phyloP scores from a whole-genome alignment of 345 rosid genomes.

The Eucalyptus microcorys region DNA sequence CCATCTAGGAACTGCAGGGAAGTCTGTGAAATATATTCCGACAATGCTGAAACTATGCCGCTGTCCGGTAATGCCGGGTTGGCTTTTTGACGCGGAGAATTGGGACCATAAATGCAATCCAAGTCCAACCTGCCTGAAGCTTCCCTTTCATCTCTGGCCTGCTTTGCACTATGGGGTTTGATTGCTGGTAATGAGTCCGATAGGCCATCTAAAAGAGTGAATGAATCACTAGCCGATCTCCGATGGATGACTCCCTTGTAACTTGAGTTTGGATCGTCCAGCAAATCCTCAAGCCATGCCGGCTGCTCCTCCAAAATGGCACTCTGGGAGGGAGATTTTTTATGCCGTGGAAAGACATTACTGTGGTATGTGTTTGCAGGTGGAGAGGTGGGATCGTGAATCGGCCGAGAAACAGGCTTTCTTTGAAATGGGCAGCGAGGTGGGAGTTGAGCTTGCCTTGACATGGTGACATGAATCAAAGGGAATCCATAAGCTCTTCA shows the following conservation, averaged over 20 bases:
- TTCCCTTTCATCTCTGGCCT: slow-evolving; percentile 6
- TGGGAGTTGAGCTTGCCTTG: slow-evolving; percentile 63
- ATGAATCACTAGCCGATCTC: slow-evolving; percentile 70
- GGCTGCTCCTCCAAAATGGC: slow-evolving; percentile 45
- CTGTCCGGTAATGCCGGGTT: slow-evolving; percentile 28
- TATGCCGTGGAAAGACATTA: slow-evolving; percentile 16
- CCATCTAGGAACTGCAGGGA: slow-evolving; percentile 25
- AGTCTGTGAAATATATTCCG: slow-evolving; percentile 36
- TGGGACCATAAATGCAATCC: slow-evolving; percentile 63
- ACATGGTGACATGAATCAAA: slow-evolving; percentile 21
- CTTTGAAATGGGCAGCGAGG: slow-evolving; percentile 62
- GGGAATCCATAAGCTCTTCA: background rate
- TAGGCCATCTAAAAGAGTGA: slow-evolving; percentile 41
- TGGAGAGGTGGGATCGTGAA: slow-evolving; percentile 16
- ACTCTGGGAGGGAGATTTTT: slow-evolving; percentile 32
- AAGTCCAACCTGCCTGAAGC: slow-evolving; percentile 36
- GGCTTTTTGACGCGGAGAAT: slow-evolving; percentile 55
- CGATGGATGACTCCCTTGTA: slow-evolving; percentile 25
- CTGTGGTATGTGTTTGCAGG: background rate
- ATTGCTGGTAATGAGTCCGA: slow-evolving; percentile 23
- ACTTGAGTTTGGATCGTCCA: slow-evolving; percentile 20
- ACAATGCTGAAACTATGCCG: slow-evolving; percentile 51
- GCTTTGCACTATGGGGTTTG: slow-evolving; percentile 15
- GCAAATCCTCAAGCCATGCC: slow-evolving; percentile 56
- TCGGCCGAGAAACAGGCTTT: slow-evolving; percentile 15